Conservation (phyloP, 2,329 filamentous ascomycete species). For the Alternaria conjuncta region DNA sequence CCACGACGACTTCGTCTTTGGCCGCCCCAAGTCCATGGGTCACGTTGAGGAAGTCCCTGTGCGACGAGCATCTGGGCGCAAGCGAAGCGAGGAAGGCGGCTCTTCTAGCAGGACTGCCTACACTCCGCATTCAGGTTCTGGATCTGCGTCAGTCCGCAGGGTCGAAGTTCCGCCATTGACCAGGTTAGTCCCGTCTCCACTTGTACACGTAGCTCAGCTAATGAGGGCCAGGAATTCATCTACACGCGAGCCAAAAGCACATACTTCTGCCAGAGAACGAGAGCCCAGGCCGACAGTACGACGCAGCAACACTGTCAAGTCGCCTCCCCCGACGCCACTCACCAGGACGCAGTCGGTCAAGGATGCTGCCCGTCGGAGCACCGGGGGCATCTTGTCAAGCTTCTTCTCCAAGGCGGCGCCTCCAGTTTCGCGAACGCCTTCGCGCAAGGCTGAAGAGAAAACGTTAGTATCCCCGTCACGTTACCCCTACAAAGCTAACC, state of each 20-base stretch:
- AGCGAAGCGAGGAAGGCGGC: constrained; percentile 42
- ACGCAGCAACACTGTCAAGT: constrained; percentile 39
- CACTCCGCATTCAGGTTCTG: constrained; percentile 42
- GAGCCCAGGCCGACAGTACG: constrained; percentile 35
- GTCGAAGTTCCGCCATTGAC: constrained; percentile 39
- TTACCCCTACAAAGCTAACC: constrained; percentile 17
- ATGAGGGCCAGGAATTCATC: constrained; percentile 35
- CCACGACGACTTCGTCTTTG: constrained; percentile 43
- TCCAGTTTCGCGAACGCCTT: constrained; percentile 30
- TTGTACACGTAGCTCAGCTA: constrained; percentile 19
- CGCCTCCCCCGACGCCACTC: constrained; percentile 32
- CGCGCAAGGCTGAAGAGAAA: constrained; percentile 31
- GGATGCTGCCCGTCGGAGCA: constrained; percentile 39
- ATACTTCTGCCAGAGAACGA: constrained; percentile 34
- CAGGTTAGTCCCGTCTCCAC: constrained; percentile 29
- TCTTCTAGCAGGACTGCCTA: constrained; percentile 44
- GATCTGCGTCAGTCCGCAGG: constrained; percentile 38
- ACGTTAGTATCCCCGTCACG: constrained; percentile 17
- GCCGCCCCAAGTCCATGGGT: constrained; percentile 33
- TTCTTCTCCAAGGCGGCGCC: constrained; percentile 41
- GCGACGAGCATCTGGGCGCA: constrained; percentile 33
- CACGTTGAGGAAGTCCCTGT: constrained; percentile 39
- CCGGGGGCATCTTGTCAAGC: constrained; percentile 40
- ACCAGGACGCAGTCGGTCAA: constrained; percentile 34
- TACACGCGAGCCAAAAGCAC: constrained; percentile 39